A percentile compares a stretch with the other conserved stretches of the same genome.
Conservation (phyloP, 805 yeast species). For the Monosporozyma yasuniensis region DNA sequence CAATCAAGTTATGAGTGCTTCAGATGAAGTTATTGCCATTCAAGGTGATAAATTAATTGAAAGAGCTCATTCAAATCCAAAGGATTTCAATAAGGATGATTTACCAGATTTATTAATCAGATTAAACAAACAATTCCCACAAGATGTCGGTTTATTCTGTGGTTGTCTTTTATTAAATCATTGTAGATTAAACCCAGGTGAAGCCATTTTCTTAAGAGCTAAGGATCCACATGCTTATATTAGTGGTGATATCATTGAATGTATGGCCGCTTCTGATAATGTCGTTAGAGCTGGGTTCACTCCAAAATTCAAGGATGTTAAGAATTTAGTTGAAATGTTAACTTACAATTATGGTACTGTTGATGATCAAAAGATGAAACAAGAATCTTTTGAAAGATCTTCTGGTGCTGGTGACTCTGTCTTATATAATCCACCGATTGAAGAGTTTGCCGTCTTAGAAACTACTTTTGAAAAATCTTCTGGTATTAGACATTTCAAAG, state of each 20-base stretch:
- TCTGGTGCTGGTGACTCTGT: slow-evolving; percentile 57
- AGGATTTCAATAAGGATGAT: slow-evolving; percentile 40
- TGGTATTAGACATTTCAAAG: slow-evolving; percentile 46
- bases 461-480: slow-evolving; percentile 46
- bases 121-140: slow-evolving; percentile 80
- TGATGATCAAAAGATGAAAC: slow-evolving; percentile 84
- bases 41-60: slow-evolving; percentile 58
- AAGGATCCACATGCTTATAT: slow-evolving; percentile 98
- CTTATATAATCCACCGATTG: slow-evolving; percentile 92
- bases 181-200: slow-evolving; percentile 73
- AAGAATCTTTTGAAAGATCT: slow-evolving; percentile 41
- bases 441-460: slow-evolving; percentile 89
- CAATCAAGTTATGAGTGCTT: slow-evolving; percentile 73
- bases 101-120: slow-evolving; percentile 69
- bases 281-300: slow-evolving; percentile 98
- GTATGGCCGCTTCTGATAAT: slow-evolving; percentile 99
- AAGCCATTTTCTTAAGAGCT: slow-evolving; percentile 94
- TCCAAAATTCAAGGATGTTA: slow-evolving; percentile 96
- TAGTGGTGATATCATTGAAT: slow-evolving; percentile 93
- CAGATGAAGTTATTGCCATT: slow-evolving; percentile 46
- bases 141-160: slow-evolving; percentile 91
- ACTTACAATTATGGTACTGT: slow-evolving; percentile 86
- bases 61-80: slow-evolving; percentile 53
- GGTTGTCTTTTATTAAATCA: slow-evolving; percentile 91
- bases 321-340: slow-evolving; percentile 80